Conservation (phyloP, 768 basidiomycete species). For the Galerina marginata region DNA sequence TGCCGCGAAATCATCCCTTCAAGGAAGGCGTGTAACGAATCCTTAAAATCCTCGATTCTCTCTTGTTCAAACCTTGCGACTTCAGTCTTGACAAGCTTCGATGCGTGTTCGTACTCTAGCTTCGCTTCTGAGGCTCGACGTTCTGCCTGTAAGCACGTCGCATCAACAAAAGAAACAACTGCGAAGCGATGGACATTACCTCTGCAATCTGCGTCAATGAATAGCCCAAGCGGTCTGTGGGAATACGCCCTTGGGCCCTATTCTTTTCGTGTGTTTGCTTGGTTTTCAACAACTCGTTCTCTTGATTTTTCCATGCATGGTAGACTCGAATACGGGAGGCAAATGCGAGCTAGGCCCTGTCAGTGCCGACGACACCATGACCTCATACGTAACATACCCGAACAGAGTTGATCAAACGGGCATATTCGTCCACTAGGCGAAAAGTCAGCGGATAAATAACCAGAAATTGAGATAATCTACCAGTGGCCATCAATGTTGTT, state of each 20-base stretch:
- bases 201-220: constrained; percentile 85
- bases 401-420: constrained; percentile 87
- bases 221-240: constrained; percentile 70
- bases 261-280: constrained; percentile 84
- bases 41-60: constrained; percentile 92
- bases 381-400: constrained; percentile 54
- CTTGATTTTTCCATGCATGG: constrained; percentile 79
- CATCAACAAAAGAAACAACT: not conserved
- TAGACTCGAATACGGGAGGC: constrained; percentile 85
- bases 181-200: constrained; percentile 44
- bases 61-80: constrained; percentile 92
- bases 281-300: constrained; percentile 73
- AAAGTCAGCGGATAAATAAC: not conserved
- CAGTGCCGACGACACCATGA: not conserved
- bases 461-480: constrained; percentile 34
- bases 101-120: constrained; percentile 88
- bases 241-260: constrained; percentile 74
- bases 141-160: constrained; percentile 65
- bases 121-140: constrained; percentile 81
- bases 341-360: constrained; percentile 73
- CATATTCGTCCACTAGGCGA: constrained; percentile 83
- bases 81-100: constrained; percentile 88
- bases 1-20: constrained; percentile 88
- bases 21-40: constrained; percentile 79
- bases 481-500: constrained; percentile 78